Evolutionary conservation across 1,284 basidiomycete genomes (phyloP).

Genomic region (Trichosporon coremiiforme): DNA sequence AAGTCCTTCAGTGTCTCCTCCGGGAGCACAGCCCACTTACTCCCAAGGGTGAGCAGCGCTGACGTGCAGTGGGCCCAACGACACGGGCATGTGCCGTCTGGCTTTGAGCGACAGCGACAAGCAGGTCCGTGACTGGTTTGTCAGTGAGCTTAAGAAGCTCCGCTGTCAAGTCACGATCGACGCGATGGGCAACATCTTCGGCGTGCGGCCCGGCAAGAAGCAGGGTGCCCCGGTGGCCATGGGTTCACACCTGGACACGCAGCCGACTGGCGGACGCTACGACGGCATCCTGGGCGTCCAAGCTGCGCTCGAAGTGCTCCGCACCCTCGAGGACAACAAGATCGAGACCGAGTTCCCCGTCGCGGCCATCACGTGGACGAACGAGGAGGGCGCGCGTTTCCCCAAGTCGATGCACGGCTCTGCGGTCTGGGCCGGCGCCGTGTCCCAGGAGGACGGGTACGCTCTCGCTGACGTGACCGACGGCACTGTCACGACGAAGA

Average conservation of each 20-base stretch:
- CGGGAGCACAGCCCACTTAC: no score
- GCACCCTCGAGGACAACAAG: slow-evolving; percentile 25
- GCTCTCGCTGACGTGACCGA: slow-evolving; percentile 28
- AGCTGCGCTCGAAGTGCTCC: slow-evolving; percentile 37
- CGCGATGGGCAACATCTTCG: slow-evolving; percentile 51
- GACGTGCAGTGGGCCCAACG: slow-evolving; percentile 19
- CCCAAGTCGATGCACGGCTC: slow-evolving; percentile 42
- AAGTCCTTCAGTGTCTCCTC: no score
- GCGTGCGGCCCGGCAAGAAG: slow-evolving; percentile 35
- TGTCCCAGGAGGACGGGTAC: slow-evolving; percentile 28
- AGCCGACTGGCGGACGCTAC: no score
- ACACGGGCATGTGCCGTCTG: slow-evolving; percentile 37
- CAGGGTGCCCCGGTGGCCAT: slow-evolving; percentile 38
- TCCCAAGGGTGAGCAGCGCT: no score
- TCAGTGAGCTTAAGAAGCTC: slow-evolving; percentile 38
- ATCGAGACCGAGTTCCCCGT: slow-evolving; percentile 34
- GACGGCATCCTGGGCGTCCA: slow-evolving; percentile 46
- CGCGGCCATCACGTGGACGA: slow-evolving; percentile 39
- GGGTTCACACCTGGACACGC: slow-evolving; percentile 45
- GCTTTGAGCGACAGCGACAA: slow-evolving; percentile 46
- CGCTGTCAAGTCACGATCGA: slow-evolving; percentile 44
- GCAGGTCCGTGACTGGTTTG: slow-evolving; percentile 45
- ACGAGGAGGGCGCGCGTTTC: slow-evolving; percentile 44
- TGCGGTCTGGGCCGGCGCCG: slow-evolving; percentile 41
- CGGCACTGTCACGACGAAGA: slow-evolving; percentile 19